These are phyloP conservation scores for Kodamaea nitidulidarum DNA, from an alignment of 805 yeast genomes.

Conservation along the genomic window DNA sequence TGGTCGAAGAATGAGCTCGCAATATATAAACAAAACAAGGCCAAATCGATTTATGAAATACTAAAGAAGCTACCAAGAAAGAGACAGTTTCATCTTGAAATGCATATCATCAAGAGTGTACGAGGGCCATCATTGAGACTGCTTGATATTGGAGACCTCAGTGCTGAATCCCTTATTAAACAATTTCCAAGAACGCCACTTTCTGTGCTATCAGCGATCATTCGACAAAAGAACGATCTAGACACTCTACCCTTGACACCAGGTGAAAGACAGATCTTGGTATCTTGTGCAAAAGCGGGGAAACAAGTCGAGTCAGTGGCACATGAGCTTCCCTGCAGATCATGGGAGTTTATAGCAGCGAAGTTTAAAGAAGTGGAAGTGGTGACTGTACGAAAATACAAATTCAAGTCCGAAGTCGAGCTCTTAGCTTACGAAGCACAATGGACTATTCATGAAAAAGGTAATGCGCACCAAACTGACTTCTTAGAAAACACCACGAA, in stretches of 20 bases:
- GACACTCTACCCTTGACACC: constrained; percentile 17
- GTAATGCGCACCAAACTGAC: constrained; percentile 1
- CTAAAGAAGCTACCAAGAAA: constrained; percentile 1
- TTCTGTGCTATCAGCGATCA: not conserved
- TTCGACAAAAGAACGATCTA: constrained; percentile 3
- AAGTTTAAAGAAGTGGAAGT: constrained; percentile 22
- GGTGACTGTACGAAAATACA: constrained; percentile 26
- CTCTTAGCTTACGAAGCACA: constrained; percentile 36
- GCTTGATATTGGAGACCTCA: constrained; percentile 14
- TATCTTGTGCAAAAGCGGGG: not conserved
- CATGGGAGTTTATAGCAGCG: constrained; percentile 16
- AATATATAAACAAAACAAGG: not conserved
- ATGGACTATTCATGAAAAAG: constrained; percentile 26
- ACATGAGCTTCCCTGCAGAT: constrained; percentile 22
- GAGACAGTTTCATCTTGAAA: not conserved
- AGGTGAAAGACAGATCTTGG: constrained; percentile 19
- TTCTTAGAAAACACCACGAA: constrained; percentile 5
- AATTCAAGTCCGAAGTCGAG: constrained; percentile 7
- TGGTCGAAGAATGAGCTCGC: not conserved
- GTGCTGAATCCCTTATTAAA: constrained; percentile 12
- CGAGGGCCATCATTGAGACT: constrained; percentile 1
- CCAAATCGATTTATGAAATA: constrained; percentile 2
- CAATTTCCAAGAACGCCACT: constrained; percentile 13
- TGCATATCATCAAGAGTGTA: not conserved
- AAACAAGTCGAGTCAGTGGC: not conserved